Evolutionary conservation across 768 basidiomycete species (phyloP), one percentile per base, ranked within the genome.

Genomic region (Peribolospora kevripleyi): DNA sequence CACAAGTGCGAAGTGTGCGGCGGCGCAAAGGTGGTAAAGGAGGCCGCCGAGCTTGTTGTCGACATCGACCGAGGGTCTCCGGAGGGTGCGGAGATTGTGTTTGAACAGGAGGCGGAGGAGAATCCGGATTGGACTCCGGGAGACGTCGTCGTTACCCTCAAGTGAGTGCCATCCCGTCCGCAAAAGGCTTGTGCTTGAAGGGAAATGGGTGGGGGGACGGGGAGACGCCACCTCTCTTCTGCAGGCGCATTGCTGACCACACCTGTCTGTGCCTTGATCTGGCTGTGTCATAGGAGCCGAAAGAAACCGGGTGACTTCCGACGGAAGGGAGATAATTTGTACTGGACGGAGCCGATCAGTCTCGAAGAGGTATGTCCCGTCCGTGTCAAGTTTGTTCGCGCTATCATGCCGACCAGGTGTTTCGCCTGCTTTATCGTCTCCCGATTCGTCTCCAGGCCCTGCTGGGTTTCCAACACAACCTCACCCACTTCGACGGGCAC

Each of bases 21-120:
- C 7, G 87, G 86, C 2, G 70, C 74, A 55, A 91, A 91, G 67
- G 79, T 87, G 42, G 65, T 87, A 40, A 80, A 87, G 52, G 80
- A 81, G 10, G 46, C 76, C 49, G 82, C 80, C 61, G 78, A 77
- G 48, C 82, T 88, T 60, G 86, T 83, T 2, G 74, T 97, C 36
- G 85, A 93, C 49, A 76, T 95, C 50, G 74, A 78, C 9, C 76
- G 78, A 4, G 93, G 93, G 13, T 82, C 84, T 71, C 84, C 90
- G 0, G 93, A 98, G 64, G 87, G 84, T 1, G 80, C 84, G 63
- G 85, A 98, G 66, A 76, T 90, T 43, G 74, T 90, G 1, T 95
- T 88, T 57, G 85, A 93, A 61, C 87, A 86, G n/a, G 90, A 95
- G 66, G 83, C 84, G 48, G 93, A 97, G 65, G 90, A 98, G 70